Evolutionary conservation across 345 rosid genomes (phyloP), one percentile per base, ranked within the genome.

Genomic region (Geranium rotundifolium): DNA sequence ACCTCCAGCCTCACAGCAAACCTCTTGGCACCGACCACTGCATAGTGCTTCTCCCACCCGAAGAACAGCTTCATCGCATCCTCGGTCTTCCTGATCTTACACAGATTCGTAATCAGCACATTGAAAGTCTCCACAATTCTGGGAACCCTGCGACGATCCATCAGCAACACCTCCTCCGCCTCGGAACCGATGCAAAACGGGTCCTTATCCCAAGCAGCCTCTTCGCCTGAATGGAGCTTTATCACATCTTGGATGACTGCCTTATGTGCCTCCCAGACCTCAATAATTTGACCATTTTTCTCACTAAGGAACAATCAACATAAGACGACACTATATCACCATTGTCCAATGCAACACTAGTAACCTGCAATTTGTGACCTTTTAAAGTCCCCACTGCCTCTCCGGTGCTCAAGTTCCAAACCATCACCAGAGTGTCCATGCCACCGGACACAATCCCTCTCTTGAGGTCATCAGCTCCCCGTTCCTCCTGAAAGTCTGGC

Each of bases 401-500:
- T 27, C 96, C 97, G 56, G 77, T 88, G 10, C 65, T 57, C 69
- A 90, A 66, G 70, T 90, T 86, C 99, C 99, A 95, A 59, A 90
- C 91, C 59, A 88, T 34, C 67, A 86, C 83, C 56, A 76, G 68
- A 7, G 95, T 86, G 63, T 95, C 99, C 96, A 90, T 95, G 30
- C 97, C 96, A 20, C 99, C 96, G 5, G 99, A 90, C 67, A 90
- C 91, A 29, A 95, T 72, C 67, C 93, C 84, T 1, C 99, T 97
- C 72, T 85, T 88, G 17, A 89, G 89, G 49, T 75, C 84, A 29
- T 79, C 77, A 0, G 88, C n/a, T n/a, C n/a, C n/a, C n/a, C n/a
- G n/a, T n/a, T n/a, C n/a, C n/a, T n/a, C n/a, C n/a, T n/a, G n/a
- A n/a, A n/a, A n/a, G n/a, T n/a, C n/a, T n/a, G n/a, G n/a, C n/a